phyloP scores from a whole-genome alignment of 768 basidiomycete species.

The Saitozyma sp. region DNA sequence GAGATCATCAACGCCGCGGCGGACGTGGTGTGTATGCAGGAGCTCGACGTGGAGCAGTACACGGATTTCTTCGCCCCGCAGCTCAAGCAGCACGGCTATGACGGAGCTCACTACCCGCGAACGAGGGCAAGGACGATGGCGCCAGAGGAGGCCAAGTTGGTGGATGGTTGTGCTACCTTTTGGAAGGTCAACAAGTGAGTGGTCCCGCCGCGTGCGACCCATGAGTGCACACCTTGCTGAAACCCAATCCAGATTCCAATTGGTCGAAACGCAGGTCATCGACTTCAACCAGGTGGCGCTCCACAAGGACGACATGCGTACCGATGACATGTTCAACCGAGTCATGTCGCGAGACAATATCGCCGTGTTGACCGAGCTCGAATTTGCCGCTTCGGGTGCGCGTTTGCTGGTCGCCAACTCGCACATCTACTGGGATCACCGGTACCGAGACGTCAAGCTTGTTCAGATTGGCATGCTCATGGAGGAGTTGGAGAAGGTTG shows the following conservation, averaged over 20 bases:
- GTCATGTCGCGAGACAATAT: constrained; percentile 93
- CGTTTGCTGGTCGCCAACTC: constrained; percentile 85
- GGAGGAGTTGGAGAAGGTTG: constrained; percentile 90
- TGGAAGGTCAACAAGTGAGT: constrained; percentile 85
- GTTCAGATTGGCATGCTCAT: constrained; percentile 90
- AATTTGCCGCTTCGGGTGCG: constrained; percentile 81
- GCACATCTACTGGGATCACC: constrained; percentile 91
- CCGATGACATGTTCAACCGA: constrained; percentile 99
- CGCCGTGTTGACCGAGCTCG: constrained; percentile 80
- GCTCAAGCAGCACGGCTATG: constrained; percentile 74
- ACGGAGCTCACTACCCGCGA: constrained; percentile 88
- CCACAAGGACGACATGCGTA: constrained; percentile 74
- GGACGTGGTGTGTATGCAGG: constrained; percentile 92
- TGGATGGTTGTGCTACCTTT: constrained; percentile 97
- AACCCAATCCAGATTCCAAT: constrained; percentile 66
- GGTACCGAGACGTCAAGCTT: constrained; percentile 92
- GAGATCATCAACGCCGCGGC: constrained; percentile 78
- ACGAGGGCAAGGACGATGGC: constrained; percentile 91
- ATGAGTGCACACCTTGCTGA: background rate
- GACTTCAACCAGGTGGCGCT: constrained; percentile 92
- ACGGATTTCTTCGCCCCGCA: constrained; percentile 83
- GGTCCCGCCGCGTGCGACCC: background rate
- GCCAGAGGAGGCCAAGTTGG: constrained; percentile 76
- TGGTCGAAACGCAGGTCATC: constrained; percentile 88
- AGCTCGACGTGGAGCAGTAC: constrained; percentile 88